Evolutionary conservation across 2,329 filamentous ascomycete species (phyloP), one percentile per base, ranked within the genome.

Genomic region (Aspergillus sp.): DNA sequence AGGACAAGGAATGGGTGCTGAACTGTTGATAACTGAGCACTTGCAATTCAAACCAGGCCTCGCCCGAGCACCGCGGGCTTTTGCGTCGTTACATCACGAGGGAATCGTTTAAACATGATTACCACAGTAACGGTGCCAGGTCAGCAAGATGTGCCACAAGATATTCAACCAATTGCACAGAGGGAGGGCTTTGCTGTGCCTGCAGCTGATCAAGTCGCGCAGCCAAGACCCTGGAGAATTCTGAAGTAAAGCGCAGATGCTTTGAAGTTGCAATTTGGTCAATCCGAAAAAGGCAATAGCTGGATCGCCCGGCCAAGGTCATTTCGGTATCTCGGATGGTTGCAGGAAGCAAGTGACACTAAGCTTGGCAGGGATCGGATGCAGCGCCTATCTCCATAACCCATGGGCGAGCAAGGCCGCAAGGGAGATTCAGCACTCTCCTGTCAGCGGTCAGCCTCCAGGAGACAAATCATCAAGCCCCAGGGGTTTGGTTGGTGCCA

Each of bases 351-450:
- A 37, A 9, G 41, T 34, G 27, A 47, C 51, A 37, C 42, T 41
- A 52, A 48, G 19, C 24, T 46, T 54, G 51, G 50, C 56, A 54
- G 33, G 56, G 56, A 54, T 58, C 34, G 51, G 45, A 47, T 58
- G 54, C 33, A 27, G 56, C 51, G 56, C 56, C 51, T 58, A 54
- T 50, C 44, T 53, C 33, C 46, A 58, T 54, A 54, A 54, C 54
- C 20, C 20, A 48, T 20, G 27, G 42, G 22, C 51, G 17, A 22
- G 17, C 47, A 19, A 17, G 46, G 27, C 15, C 47, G 47, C 47
- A 40, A 44, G 47, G 24, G 34, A 37, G 52, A 54, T 27, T 47
- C 42, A 20, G 51, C 22, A 34, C 27, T 41, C 48, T 42, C 20
- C 24, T 46, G 22, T 24, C 19, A 27, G 42, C 27, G 27, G 27